Evolutionary conservation across 164 flowering plant species (phyloP).

Genomic region (Vitis labrusca): DNA sequence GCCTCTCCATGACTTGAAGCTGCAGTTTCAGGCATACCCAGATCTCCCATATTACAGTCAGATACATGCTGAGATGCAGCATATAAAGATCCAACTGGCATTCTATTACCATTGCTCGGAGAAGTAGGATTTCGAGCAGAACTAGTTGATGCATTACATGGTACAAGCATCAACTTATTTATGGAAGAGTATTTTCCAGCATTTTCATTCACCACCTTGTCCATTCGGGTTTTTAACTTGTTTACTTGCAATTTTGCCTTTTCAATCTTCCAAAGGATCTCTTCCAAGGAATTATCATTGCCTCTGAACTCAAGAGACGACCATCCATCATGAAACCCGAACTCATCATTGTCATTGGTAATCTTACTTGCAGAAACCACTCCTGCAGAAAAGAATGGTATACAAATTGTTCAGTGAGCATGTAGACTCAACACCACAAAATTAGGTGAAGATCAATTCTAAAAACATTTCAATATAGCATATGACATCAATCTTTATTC

Average conservation of each 20-base stretch:
- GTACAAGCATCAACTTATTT: slow-evolving; percentile 43
- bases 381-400: slow-evolving; percentile 9
- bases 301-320: slow-evolving; percentile 32
- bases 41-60: slow-evolving; percentile 43
- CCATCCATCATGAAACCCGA: slow-evolving; percentile 36
- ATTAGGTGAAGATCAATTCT: background rate
- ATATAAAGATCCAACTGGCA: slow-evolving; percentile 33
- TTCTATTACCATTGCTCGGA: slow-evolving; percentile 41
- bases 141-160: slow-evolving; percentile 45
- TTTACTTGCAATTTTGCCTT: slow-evolving; percentile 42
- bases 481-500: too few relatives aligned
- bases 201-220: slow-evolving; percentile 45
- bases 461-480: background rate
- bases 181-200: slow-evolving; percentile 55
- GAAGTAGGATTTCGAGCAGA: slow-evolving; percentile 48
- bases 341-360: slow-evolving; percentile 28
- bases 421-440: background rate
- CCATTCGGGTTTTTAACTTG: slow-evolving; percentile 48
- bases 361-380: slow-evolving; percentile 30
- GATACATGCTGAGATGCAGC: slow-evolving; percentile 30
- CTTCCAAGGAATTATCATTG: slow-evolving; percentile 44
- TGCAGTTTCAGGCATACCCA: slow-evolving; percentile 37
- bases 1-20: slow-evolving; percentile 52
- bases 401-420: background rate
- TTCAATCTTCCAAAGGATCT: slow-evolving; percentile 65